Evolutionary conservation across 2,329 filamentous ascomycete species (phyloP).

Genomic region (Sarocladium oryzae): DNA sequence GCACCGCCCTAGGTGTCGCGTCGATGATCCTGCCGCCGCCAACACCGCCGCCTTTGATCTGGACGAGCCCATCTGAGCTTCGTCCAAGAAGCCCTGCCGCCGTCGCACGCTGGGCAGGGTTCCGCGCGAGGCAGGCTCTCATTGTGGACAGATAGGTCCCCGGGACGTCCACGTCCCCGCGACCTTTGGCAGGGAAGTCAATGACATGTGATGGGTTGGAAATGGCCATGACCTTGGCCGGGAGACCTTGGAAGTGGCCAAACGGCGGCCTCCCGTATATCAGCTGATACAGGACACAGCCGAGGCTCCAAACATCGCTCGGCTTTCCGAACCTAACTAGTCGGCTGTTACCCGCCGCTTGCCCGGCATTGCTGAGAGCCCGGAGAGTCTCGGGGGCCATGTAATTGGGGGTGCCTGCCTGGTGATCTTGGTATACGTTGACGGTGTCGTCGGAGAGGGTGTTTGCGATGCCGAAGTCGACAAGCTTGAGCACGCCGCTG

Average conservation of each 20-base stretch:
- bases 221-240: neutral
- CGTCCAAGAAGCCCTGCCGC: too few relatives aligned
- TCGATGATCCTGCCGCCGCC: too few relatives aligned
- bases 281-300: constrained; percentile 92
- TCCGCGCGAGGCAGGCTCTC: neutral
- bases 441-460: constrained; percentile 83
- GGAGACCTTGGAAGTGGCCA: constrained; percentile 57
- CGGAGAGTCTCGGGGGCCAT: constrained; percentile 81
- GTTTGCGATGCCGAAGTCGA: constrained; percentile 90
- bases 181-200: neutral
- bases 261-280: constrained; percentile 81
- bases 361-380: constrained; percentile 33
- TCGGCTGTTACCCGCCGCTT: constrained; percentile 36
- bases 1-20: too few relatives aligned
- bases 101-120: neutral
- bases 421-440: constrained; percentile 85
- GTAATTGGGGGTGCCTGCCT: constrained; percentile 87
- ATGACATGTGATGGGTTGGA: neutral
- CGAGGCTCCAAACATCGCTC: constrained; percentile 81
- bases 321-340: constrained; percentile 62
- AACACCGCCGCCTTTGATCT: too few relatives aligned
- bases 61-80: too few relatives aligned
- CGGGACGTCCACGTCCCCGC: neutral
- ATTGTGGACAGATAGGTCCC: neutral
- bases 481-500: constrained; percentile 75